Conservation (phyloP, 805 yeast genomes). For the Cyberlindnera bimundalis region DNA sequence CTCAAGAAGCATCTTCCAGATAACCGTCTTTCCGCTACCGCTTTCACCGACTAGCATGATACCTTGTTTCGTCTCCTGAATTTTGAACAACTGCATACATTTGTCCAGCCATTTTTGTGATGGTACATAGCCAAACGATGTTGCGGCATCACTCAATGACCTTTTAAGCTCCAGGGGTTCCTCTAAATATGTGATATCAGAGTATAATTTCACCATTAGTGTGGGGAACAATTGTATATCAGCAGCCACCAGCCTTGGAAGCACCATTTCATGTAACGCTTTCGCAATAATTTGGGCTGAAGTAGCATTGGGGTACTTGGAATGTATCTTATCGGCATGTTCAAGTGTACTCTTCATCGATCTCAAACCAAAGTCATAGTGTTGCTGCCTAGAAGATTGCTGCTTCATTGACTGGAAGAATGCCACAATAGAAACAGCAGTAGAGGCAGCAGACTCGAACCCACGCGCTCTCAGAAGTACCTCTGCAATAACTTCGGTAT, state of each 20-base stretch:
- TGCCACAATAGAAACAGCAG: constrained; percentile 50
- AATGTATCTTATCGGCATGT: constrained; percentile 49
- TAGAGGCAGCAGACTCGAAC: constrained; percentile 42
- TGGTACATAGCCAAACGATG: constrained; percentile 30
- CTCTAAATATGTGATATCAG: constrained; percentile 45
- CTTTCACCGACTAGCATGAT: constrained; percentile 75
- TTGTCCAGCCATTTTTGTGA: constrained; percentile 49
- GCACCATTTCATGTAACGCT: constrained; percentile 57
- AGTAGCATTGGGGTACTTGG: constrained; percentile 20
- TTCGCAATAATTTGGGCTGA: constrained; percentile 40
- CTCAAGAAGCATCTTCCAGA: constrained; percentile 46
- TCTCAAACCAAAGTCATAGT: constrained; percentile 89
- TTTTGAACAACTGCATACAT: constrained; percentile 56
- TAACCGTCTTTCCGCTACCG: constrained; percentile 68
- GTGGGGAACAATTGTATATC: constrained; percentile 42
- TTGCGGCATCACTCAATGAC: constrained; percentile 29
- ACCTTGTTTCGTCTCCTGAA: constrained; percentile 68
- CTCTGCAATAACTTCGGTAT: constrained; percentile 61
- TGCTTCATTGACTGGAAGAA: constrained; percentile 47
- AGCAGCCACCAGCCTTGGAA: constrained; percentile 58
- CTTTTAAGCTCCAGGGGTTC: constrained; percentile 27
- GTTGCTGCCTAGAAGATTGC: constrained; percentile 51
- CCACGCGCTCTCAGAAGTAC: constrained; percentile 75
- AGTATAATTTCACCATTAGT: constrained; percentile 6
- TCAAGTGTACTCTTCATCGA: constrained; percentile 67